A percentile compares a stretch with the other conserved stretches of the same genome.
These are phyloP conservation scores for Kuraishia floccosa DNA, from an alignment of 805 yeast genomes.

Conservation along the genomic window DNA sequence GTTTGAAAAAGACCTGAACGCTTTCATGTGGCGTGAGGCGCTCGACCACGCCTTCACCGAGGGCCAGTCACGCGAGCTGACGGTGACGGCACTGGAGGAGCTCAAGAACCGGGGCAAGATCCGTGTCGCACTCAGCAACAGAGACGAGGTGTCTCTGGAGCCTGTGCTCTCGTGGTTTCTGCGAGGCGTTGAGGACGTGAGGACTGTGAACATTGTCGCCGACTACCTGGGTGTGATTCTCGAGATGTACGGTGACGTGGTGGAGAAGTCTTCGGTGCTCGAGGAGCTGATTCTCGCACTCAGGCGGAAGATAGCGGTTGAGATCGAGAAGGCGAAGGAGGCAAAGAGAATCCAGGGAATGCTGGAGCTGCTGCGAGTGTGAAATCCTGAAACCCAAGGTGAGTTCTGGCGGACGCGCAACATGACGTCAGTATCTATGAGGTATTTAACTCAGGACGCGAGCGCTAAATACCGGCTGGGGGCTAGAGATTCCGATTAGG, in stretches of 20 bases:
- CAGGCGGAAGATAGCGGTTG: constrained; percentile 49
- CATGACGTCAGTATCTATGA: too few species aligned
- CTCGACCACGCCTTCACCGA: constrained; percentile 74
- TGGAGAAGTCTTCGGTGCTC: constrained; percentile 67
- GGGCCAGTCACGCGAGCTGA: constrained; percentile 71
- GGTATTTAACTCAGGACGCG: too few species aligned
- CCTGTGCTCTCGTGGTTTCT: constrained; percentile 81
- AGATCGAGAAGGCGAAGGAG: constrained; percentile 71
- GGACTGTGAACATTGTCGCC: constrained; percentile 51
- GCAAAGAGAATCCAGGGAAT: constrained; percentile 89
- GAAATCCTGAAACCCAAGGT: too few species aligned
- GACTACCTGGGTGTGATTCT: constrained; percentile 59
- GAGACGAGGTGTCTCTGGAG: constrained; percentile 80
- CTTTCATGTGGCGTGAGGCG: constrained; percentile 90
- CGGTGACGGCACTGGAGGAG: constrained; percentile 77
- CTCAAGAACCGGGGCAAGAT: constrained; percentile 84
- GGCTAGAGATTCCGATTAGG: too few species aligned
- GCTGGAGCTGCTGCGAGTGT: constrained; percentile 54
- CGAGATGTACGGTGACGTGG: constrained; percentile 65
- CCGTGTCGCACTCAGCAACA: constrained; percentile 62
- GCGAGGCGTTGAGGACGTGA: constrained; percentile 66
- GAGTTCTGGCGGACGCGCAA: too few species aligned
- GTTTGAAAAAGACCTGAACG: constrained; percentile 75
- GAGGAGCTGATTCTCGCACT: constrained; percentile 60
- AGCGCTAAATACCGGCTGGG: too few species aligned